Base-by-base conservation (phyloP, 1,284 basidiomycete genomes). In the Vanrija sp. region DNA sequence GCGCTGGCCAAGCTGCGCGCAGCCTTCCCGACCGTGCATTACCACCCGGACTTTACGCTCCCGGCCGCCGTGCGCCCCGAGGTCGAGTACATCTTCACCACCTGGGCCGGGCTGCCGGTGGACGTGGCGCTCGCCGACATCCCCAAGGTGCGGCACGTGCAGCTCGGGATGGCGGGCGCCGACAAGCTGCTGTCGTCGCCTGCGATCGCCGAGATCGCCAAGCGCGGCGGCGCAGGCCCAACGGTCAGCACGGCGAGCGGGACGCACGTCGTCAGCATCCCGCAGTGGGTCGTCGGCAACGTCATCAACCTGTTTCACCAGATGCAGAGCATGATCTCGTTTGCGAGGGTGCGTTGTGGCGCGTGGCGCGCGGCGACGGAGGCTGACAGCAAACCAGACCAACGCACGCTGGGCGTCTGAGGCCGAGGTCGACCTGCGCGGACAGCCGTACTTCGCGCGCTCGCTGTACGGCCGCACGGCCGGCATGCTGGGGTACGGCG, bases 401-500 rank as follows among this genome's bases (percentile, higher is more conserved):
- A 55, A 70, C 51, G 49, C 61, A 44, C 51, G 58, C 23, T 74
- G 71, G 69, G 51, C 61, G 8, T 52, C 49, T 3, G 60, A 65
- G 12, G 52, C 55, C 3, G 73, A 72, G 26, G 52, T 68, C 26
- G 68, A 66, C 44, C 14, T 52, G 0, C 49, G 61, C 4, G 67
- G 67, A 4, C 49, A 58, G 38, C 43, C 50, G 5, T 74, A 73
- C 53, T 62, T 48, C 47, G 64, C 69, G 3, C 50, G 65, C 14
- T 63, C 64, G n/a, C 60, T 67, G 5, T 50, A 54, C 19, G 70
- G 71, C 8, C 62, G 68, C 29, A 76, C 74, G 10, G 68, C 65
- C 2, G 74, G 74, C 5, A 57, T 76, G 51, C 57, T 76, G 64
- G 71, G 71, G 5, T 73, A 73, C 53, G 71, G 71, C 7, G 62